These are phyloP conservation scores for Rhizoctonia solani DNA, from an alignment of 1,284 basidiomycete genomes.

Conservation along the genomic window DNA sequence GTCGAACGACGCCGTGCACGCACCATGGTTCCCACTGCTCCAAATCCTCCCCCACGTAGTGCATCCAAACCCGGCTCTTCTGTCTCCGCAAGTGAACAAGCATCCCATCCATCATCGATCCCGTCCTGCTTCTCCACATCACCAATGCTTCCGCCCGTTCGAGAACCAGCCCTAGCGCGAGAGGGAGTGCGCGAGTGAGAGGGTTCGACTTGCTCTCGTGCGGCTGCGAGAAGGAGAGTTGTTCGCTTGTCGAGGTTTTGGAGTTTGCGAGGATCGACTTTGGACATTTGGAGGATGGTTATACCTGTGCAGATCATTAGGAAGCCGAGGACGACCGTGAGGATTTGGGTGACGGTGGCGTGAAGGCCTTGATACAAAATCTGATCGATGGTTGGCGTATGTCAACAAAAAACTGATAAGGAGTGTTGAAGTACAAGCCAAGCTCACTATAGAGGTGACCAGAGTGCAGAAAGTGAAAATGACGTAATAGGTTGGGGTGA, in stretches of 20 bases:
- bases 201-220: slow-evolving; percentile 40
- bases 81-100: slow-evolving; percentile 21
- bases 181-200: background rate
- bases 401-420: slow-evolving; percentile 34
- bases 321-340: slow-evolving; percentile 93
- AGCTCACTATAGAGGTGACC: slow-evolving; percentile 55
- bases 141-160: background rate
- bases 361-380: slow-evolving; percentile 69
- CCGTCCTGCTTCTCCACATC: slow-evolving; percentile 12
- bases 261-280: slow-evolving; percentile 57
- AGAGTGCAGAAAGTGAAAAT: slow-evolving; percentile 63
- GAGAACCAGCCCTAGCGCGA: background rate
- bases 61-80: slow-evolving; percentile 38
- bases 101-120: background rate
- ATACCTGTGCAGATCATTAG: slow-evolving; percentile 76
- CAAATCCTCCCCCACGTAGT: slow-evolving; percentile 36
- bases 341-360: slow-evolving; percentile 64
- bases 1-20: slow-evolving; percentile 32
- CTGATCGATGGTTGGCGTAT: slow-evolving; percentile 39
- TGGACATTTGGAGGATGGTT: slow-evolving; percentile 68
- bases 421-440: too few species aligned
- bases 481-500: slow-evolving; percentile 66
- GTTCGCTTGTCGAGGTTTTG: slow-evolving; percentile 51
- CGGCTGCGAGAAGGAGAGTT: slow-evolving; percentile 53
- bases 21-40: slow-evolving; percentile 35